Percentiles rank a stretch among this genome's conserved stretches.
These are phyloP conservation scores for Tricholoma terreum DNA, from an alignment of 768 basidiomycete genomes.

Conservation along the genomic window DNA sequence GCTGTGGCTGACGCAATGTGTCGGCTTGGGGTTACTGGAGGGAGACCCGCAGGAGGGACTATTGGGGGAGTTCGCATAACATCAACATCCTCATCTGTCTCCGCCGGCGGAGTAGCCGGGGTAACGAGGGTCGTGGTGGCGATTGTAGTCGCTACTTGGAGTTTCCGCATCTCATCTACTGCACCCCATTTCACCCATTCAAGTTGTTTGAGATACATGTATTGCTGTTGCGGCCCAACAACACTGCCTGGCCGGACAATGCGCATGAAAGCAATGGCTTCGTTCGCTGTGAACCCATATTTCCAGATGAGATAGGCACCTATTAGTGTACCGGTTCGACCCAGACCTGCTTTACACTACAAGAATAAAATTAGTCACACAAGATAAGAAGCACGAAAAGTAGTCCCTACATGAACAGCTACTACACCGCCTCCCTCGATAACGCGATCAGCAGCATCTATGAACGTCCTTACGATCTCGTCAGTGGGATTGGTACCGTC, in stretches of 20 bases:
- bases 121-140: slow-evolving; percentile 51
- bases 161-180: slow-evolving; percentile 68
- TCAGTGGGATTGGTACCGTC: slow-evolving; percentile 98
- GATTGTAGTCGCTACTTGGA: slow-evolving; percentile 35
- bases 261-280: slow-evolving; percentile 98
- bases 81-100: slow-evolving; percentile 62
- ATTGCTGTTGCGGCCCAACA: slow-evolving; percentile 91
- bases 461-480: slow-evolving; percentile 90
- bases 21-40: slow-evolving; percentile 79
- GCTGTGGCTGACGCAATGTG: slow-evolving; percentile 70
- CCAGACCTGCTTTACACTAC: slow-evolving; percentile 95
- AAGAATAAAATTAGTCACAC: slow-evolving; percentile 16
- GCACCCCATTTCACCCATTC: slow-evolving; percentile 96
- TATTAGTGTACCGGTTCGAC: slow-evolving; percentile 93
- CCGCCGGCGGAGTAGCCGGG: slow-evolving; percentile 79
- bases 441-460: slow-evolving; percentile 77
- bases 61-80: slow-evolving; percentile 42
- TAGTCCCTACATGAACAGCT: slow-evolving; percentile 74
- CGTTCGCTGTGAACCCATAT: slow-evolving; percentile 92
- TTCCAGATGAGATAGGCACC: slow-evolving; percentile 99
- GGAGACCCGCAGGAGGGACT: slow-evolving; percentile 37
- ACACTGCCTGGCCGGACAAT: slow-evolving; percentile 93
- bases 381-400: slow-evolving; percentile 10
- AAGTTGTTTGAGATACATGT: slow-evolving; percentile 90
- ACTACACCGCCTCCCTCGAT: slow-evolving; percentile 79